These are phyloP conservation scores for Neltuma alba DNA, from an alignment of 306 rosid genomes.

Conservation along the genomic window DNA sequence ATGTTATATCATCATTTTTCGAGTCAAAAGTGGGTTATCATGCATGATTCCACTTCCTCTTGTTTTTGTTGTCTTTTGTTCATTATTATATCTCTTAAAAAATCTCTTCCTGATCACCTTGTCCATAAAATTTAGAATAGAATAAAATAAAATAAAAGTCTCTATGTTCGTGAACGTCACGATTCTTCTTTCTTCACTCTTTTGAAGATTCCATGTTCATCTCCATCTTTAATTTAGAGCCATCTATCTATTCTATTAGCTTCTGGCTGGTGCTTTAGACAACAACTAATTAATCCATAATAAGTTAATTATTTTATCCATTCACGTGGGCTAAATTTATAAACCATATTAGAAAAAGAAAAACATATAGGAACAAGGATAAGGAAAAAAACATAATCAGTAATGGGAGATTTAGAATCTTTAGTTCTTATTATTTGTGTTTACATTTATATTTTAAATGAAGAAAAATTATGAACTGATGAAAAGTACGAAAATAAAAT, in stretches of 20 bases:
- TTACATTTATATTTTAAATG: no score
- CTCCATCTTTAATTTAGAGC: not conserved
- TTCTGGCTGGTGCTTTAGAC: not conserved
- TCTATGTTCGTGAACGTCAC: no score
- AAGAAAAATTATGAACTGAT: no score
- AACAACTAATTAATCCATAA: not conserved
- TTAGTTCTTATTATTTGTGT: no score
- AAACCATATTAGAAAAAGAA: not conserved
- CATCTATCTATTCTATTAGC: not conserved
- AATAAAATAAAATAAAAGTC: no score
- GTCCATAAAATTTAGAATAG: not conserved
- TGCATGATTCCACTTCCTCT: not conserved
- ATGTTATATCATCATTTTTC: not conserved
- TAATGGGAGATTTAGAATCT: not conserved
- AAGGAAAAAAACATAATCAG: not conserved
- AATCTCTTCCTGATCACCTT: not conserved
- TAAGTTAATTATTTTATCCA: not conserved
- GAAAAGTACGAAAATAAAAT: no score
- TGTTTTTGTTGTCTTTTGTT: not conserved
- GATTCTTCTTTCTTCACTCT: not conserved
- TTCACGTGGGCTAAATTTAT: not conserved
- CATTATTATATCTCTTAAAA: not conserved
- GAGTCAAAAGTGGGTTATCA: constrained; percentile 7
- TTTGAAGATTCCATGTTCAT: not conserved
- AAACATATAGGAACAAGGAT: no score